These are phyloP conservation scores for Trichosporon coremiiforme DNA, from an alignment of 1,284 basidiomycete genomes.

Conservation along the genomic window DNA sequence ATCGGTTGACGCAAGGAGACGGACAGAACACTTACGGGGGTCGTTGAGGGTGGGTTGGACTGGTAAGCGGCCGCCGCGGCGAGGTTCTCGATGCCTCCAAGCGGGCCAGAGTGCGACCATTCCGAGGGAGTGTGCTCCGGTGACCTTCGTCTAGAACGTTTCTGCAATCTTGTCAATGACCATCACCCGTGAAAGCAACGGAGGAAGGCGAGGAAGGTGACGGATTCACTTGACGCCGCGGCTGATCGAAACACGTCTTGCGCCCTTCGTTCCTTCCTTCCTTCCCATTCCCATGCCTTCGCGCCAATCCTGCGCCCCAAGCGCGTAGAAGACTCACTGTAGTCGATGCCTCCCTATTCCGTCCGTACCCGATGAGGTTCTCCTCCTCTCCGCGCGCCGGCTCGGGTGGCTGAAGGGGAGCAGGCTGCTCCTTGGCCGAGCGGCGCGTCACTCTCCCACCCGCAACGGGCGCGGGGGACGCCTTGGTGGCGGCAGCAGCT, in stretches of 20 bases:
- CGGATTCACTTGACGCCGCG: background rate
- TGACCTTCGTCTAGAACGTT: conserved; percentile 29
- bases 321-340: conserved; percentile 22
- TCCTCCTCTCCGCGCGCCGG: conserved; percentile 45
- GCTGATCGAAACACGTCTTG: background rate
- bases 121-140: conserved; percentile 13
- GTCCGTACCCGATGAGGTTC: conserved; percentile 39
- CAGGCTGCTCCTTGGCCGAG: conserved; percentile 1
- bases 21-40: background rate
- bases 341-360: conserved; percentile 27
- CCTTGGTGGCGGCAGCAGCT: conserved; percentile 2
- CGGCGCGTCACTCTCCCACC: conserved; percentile 16
- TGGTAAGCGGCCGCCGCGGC: conserved; percentile 33
- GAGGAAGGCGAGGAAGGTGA: background rate
- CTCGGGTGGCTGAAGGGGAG: conserved; percentile 24
- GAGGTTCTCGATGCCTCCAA: conserved; percentile 35
- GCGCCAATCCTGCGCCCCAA: background rate
- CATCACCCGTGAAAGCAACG: no score
- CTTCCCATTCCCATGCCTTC: background rate
- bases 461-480: background rate
- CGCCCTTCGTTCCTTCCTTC: background rate
- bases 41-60: conserved; percentile 20
- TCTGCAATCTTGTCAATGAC: conserved; percentile 21
- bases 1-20: no score
- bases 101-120: conserved; percentile 20